Evolutionary conservation across 352 stramenopile species (phyloP), one percentile per base, ranked within the genome.

Genomic region (Globisporangium canariense): DNA sequence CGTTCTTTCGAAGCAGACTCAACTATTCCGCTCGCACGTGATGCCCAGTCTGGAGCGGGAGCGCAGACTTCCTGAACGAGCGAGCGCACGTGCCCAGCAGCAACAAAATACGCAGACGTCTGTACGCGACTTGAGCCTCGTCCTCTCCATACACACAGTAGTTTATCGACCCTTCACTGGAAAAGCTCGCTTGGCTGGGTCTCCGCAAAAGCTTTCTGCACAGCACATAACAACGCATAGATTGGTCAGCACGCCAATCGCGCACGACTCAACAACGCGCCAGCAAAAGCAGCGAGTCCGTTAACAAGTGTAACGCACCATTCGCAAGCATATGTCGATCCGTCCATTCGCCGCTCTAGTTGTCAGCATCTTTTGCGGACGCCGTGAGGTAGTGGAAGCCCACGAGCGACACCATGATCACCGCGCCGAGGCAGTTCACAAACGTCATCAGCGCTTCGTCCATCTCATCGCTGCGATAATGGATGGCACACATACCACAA

Each of bases 371-470:
- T 65, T 91, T 91, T 30, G 81, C 73, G 16, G 83, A 88, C 10
- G 88, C 83, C 36, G 85, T 93, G 55, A 96, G 81, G 69, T 94
- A 96, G 73, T 96, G 88, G 73, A 94, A 96, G 30, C 86, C 83
- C 43, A 96, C 86, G 25, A 96, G 74, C 36, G 85, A 93, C 25
- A 96, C 73, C 84, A 94, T 96, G 74, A 96, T 94, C 16, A 90
- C 78, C 11, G 88, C 81, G 60, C 88, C 88, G 45, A 96, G 75
- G 67, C 77, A 90, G 76, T 96, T 96, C 52, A 96, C 88, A 70
- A 96, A 96, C 47, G 78, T 83, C 88, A 96, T 96, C 49, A 96
- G 70, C 68, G 79, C 79, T 45, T 82, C 65, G 61, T 96, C 88
- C 86, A 96, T 94, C 74, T 94, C 84, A 57, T 94, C 74, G 75